phyloP scores from a whole-genome alignment of 2,329 filamentous ascomycete genomes.

The Pezicula carpinea region DNA sequence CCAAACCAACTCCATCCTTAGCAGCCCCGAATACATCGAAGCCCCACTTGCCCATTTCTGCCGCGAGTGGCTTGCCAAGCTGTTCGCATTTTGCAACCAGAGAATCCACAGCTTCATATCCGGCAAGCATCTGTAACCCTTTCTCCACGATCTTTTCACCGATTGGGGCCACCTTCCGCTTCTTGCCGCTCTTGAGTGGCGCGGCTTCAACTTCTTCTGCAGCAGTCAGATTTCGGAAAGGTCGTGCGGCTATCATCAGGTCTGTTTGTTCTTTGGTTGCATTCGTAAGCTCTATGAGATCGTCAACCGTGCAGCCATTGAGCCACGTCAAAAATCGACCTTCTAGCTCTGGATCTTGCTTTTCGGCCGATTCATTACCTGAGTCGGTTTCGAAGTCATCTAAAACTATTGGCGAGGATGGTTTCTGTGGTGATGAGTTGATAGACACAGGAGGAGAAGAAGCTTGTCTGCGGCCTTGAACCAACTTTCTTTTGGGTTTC shows the following conservation, averaged over 20 bases:
- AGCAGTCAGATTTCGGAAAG: constrained; percentile 63
- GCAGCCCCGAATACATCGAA: constrained; percentile 57
- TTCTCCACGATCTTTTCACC: constrained; percentile 65
- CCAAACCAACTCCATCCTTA: constrained; percentile 55
- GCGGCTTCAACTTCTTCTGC: constrained; percentile 59
- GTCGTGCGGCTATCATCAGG: constrained; percentile 66
- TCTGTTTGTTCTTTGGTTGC: constrained; percentile 66
- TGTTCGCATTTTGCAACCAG: constrained; percentile 73
- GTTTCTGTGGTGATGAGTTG: constrained; percentile 18
- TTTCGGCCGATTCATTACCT: constrained; percentile 22
- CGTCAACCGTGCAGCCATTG: constrained; percentile 70
- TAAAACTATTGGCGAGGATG: constrained; percentile 11
- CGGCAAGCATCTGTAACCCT: constrained; percentile 68
- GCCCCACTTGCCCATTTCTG: constrained; percentile 64
- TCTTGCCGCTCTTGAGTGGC: constrained; percentile 45
- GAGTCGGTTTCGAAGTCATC: constrained; percentile 28
- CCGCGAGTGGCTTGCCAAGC: constrained; percentile 62
- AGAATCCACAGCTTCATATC: constrained; percentile 78
- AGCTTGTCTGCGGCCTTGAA: constrained; percentile 27
- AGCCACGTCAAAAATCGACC: constrained; percentile 70
- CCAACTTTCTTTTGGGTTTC: constrained; percentile 28
- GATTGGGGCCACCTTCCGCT: constrained; percentile 42
- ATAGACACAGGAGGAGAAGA: constrained; percentile 17
- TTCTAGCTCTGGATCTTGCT: constrained; percentile 41
- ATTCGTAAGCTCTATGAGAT: constrained; percentile 77